These are phyloP conservation scores for Ceratocystis albifundus DNA, from an alignment of 2,329 filamentous ascomycete species.

Conservation along the genomic window DNA sequence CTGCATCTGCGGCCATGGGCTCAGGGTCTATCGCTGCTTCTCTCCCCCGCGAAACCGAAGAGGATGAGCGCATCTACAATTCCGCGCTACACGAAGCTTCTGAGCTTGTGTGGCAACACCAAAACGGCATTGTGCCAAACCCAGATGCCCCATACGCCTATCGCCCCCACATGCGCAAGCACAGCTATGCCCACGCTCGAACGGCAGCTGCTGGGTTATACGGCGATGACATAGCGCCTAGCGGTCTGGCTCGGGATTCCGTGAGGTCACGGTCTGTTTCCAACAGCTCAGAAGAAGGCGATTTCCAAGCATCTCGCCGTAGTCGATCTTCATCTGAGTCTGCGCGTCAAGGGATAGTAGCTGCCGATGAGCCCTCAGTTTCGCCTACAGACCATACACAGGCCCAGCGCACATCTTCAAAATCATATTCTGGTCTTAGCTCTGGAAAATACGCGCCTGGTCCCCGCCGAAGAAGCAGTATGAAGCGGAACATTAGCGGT, in stretches of 20 bases:
- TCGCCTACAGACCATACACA: conserved; percentile 16
- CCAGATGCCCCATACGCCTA: conserved; percentile 58
- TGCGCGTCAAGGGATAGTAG: conserved; percentile 1
- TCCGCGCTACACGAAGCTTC: conserved; percentile 67
- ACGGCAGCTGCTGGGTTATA: conserved; percentile 47
- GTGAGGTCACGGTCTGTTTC: conserved; percentile 38
- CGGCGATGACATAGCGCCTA: conserved; percentile 37
- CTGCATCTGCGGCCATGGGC: not conserved
- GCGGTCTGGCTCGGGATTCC: conserved; percentile 36
- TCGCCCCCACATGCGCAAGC: conserved; percentile 54
- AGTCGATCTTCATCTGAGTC: conserved; percentile 18
- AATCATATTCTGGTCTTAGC: conserved; percentile 26
- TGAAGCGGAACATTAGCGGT: conserved; percentile 59
- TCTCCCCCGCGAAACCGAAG: conserved; percentile 35
- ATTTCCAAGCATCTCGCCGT: conserved; percentile 27
- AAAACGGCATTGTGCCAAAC: conserved; percentile 42
- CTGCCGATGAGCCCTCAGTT: conserved; percentile 17
- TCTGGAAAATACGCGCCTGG: conserved; percentile 26
- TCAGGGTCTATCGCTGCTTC: conserved; percentile 21
- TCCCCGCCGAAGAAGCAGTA: conserved; percentile 49
- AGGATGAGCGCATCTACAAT: conserved; percentile 52
- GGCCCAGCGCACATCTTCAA: conserved; percentile 13
- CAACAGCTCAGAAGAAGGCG: conserved; percentile 41
- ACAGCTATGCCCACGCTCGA: conserved; percentile 58
- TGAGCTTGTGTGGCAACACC: conserved; percentile 66